Conservation (phyloP, 1,139 yeast genomes). For the Blastobotrys buckinghamii region DNA sequence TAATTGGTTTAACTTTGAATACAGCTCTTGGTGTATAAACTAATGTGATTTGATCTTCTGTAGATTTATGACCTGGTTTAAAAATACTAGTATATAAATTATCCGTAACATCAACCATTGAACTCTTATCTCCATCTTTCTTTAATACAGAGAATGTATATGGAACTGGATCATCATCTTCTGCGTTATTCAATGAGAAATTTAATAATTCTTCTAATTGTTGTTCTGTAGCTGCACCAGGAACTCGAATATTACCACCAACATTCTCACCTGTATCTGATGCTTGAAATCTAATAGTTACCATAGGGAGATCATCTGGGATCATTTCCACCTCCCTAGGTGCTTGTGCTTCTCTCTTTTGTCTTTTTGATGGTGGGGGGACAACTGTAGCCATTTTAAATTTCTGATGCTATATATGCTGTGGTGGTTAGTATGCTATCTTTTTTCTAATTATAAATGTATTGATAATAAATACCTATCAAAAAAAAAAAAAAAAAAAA, state of each 20-base stretch:
- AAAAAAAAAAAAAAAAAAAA: too few relatives aligned
- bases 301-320: conserved; percentile 81
- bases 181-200: conserved; percentile 41
- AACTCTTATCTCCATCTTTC: conserved; percentile 36
- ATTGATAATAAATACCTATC: too few relatives aligned
- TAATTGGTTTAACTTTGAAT: conserved; percentile 86
- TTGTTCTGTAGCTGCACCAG: conserved; percentile 79
- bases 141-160: conserved; percentile 69
- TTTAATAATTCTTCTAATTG: conserved; percentile 86
- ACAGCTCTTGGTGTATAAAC: conserved; percentile 94
- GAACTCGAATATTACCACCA: conserved; percentile 86
- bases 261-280: conserved; percentile 87
- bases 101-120: conserved; percentile 64
- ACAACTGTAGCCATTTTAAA: conserved; percentile 76
- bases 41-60: conserved; percentile 88
- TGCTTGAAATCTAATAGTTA: conserved; percentile 83
- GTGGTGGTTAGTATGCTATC: too few relatives aligned
- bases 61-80: conserved; percentile 79
- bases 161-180: conserved; percentile 80
- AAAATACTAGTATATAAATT: conserved; percentile 73
- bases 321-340: conserved; percentile 68
- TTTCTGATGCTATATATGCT: too few relatives aligned
- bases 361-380: conserved; percentile 93
- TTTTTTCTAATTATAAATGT: too few relatives aligned
- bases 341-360: conserved; percentile 75